Base-by-base conservation (phyloP, 495 filamentous ascomycete genomes). In the Podospora pseudoanserina region DNA sequence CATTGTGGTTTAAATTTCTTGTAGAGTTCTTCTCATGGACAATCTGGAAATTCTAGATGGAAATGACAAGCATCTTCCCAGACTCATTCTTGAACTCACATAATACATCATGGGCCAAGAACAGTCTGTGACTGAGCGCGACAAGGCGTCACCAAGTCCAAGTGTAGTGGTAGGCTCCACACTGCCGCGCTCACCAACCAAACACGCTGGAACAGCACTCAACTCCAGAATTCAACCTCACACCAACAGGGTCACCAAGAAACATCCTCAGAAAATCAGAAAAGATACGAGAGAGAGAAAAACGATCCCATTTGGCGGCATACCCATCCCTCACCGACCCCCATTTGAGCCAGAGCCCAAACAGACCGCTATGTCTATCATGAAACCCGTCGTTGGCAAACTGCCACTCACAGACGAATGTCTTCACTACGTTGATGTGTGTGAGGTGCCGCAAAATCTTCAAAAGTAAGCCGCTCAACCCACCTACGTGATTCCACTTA, bases 391-490 rank as follows among this genome's bases (percentile, higher is more conserved):
- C 30, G 58, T 68, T n/a, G 61, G 65, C 23, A 74, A 72, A 23
- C 76, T 83, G 54, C 79, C 80, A 28, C 79, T 86, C 66, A 86
- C 84, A 2, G 76, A 79, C 18, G 71, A 84, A 28, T 89, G 87
- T 68, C 85, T 87, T 70, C 90, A 94, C 73, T 94, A 91, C 77
- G 80, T 82, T 32, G 71, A 81, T 53, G 60, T 86, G n/a, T 73
- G 74, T 54, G 82, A 92, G 71, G 89, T 92, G 18, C 87, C 89
- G 3, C 88, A 3, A 5, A 44, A 70, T 13, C 60, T 66, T 30
- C 59, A 68, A 54, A 67, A 67, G 67, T 70, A 61, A 30, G 55
- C 16, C 16, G 23, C 3, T 16, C 32, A 18, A 18, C 9, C 20
- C 7, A 49, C 32, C 23, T 53, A 18, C 44, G n/a, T 15, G 9